phyloP scores from a whole-genome alignment of 208 protist species.

The Vickermania ingenoplastis region DNA sequence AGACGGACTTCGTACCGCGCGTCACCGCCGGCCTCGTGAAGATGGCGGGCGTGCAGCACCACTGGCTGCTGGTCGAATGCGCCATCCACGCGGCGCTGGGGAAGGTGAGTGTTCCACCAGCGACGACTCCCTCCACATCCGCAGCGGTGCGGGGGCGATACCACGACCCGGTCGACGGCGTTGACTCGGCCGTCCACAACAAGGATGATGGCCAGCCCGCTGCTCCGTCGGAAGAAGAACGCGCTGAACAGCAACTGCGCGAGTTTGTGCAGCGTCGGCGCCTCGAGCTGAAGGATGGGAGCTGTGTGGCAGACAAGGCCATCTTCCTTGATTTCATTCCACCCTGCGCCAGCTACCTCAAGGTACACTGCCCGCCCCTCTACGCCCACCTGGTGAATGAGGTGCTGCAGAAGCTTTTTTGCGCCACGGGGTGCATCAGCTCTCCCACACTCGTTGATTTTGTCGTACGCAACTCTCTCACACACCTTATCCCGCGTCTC shows the following conservation, averaged over 20 bases:
- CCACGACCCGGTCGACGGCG: slow-evolving; percentile 11
- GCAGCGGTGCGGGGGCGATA: slow-evolving; percentile 6
- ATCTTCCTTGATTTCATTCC: slow-evolving; percentile 73
- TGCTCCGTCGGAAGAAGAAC: neutral
- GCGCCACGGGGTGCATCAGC: slow-evolving; percentile 40
- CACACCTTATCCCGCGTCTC: slow-evolving; percentile 55
- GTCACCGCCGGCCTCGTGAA: slow-evolving; percentile 25
- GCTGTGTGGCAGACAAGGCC: slow-evolving; percentile 58
- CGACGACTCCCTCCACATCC: slow-evolving; percentile 7
- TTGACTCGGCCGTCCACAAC: no score
- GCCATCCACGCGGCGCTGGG: slow-evolving; percentile 54
- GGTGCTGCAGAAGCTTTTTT: slow-evolving; percentile 32
- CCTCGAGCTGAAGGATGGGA: slow-evolving; percentile 28
- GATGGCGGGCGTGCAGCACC: slow-evolving; percentile 44
- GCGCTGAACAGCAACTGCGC: neutral
- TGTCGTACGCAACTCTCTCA: slow-evolving; percentile 30
- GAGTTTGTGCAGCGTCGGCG: neutral
- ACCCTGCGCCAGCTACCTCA: slow-evolving; percentile 28
- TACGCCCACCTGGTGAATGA: slow-evolving; percentile 39
- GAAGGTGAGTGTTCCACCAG: slow-evolving; percentile 9
- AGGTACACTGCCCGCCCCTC: slow-evolving; percentile 20
- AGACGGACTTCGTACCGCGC: slow-evolving; percentile 34
- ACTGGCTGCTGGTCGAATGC: slow-evolving; percentile 53
- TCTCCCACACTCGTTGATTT: slow-evolving; percentile 43
- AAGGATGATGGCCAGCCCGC: neutral